Base-by-base conservation (phyloP, 306 rosid species). In the Nissolia schottii region DNA sequence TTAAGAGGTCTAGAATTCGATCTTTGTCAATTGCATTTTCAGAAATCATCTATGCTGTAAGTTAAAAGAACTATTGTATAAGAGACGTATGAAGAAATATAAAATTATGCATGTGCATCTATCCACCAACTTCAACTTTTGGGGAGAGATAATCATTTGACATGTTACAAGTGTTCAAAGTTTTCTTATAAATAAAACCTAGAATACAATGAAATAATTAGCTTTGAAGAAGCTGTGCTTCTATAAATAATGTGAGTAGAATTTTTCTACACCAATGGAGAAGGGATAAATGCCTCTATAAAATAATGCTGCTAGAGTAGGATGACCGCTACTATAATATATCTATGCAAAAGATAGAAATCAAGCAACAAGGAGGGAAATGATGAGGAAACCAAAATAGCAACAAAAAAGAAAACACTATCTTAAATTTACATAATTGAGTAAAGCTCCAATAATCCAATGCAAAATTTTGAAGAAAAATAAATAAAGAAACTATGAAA, bases 371-470 rank as follows among this genome's bases (percentile, higher is more conserved):
- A 10, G 43, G 28, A 41, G 25, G 40, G 40, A 12, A 7, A 49
- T 6, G 10, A n/a, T 34, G 38, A 49, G n/a, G n/a, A n/a, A n/a
- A n/a, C n/a, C n/a, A 59, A 67, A 53, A 72, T 22, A 24, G 20
- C 51, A 73, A 46, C 77, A n/a, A 45, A 72, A 73, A 73, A 60
- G 55, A 74, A 49, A 64, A 54, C 37, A 56, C 13, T 28, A 23
- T 53, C 7, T 29, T 75, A 58, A 29, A 65, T 13, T 53, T 16
- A 31, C 32, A 71, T 13, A 38, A 37, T 13, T 34, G 63, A 51
- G 63, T 23, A n/a, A 51, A 51, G 23, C 28, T 68, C 27, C n/a
- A n/a, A n/a, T 48, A 29, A 48, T 67, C 60, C 46, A 49, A 6
- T 6, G 18, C 18, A 14, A n/a, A 32, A 15, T 19, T 16, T 18